Conservation (phyloP, 352 stramenopile species). For the Pythium biforme region DNA sequence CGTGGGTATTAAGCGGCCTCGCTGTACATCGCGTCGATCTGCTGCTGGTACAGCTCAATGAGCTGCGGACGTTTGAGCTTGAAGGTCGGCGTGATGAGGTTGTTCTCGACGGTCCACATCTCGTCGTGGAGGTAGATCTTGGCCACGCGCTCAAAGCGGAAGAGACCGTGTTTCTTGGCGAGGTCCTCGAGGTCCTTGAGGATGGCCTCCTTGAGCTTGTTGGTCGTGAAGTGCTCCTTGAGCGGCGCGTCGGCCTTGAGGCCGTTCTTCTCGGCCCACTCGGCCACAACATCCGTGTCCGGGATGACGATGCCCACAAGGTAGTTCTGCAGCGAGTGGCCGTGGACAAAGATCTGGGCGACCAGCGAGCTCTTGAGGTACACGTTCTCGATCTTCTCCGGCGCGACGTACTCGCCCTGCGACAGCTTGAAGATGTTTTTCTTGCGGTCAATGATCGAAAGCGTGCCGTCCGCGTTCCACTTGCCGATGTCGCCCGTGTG, state of each 20-base stretch:
- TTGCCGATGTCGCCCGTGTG: constrained; percentile 96
- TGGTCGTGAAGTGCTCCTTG: constrained; percentile 29
- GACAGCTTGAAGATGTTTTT: constrained; percentile 96
- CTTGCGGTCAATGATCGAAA: constrained; percentile 91
- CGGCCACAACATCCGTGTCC: background rate
- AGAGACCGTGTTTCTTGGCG: constrained; percentile 64
- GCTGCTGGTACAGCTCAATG: constrained; percentile 43
- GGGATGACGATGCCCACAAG: background rate
- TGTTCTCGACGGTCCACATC: constrained; percentile 91
- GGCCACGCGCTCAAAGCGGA: constrained; percentile 92
- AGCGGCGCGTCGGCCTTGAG: constrained; percentile 27
- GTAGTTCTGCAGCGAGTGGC: background rate
- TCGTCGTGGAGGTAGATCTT: constrained; percentile 85
- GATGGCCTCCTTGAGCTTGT: constrained; percentile 57
- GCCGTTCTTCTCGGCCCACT: constrained; percentile 46
- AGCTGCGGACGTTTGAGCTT: constrained; percentile 92
- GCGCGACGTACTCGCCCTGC: constrained; percentile 95
- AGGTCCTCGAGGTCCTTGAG: constrained; percentile 70
- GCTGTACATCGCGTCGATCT: constrained; percentile 67
- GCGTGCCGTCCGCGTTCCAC: constrained; percentile 93
- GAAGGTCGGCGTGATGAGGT: constrained; percentile 94
- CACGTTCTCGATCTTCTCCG: constrained; percentile 93
- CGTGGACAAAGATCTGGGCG: background rate
- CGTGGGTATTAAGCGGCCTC: constrained; percentile 32
- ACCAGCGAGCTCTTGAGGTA: background rate